phyloP scores from a whole-genome alignment of 2,329 filamentous ascomycete species.

The Thielaviopsis euricoi region DNA sequence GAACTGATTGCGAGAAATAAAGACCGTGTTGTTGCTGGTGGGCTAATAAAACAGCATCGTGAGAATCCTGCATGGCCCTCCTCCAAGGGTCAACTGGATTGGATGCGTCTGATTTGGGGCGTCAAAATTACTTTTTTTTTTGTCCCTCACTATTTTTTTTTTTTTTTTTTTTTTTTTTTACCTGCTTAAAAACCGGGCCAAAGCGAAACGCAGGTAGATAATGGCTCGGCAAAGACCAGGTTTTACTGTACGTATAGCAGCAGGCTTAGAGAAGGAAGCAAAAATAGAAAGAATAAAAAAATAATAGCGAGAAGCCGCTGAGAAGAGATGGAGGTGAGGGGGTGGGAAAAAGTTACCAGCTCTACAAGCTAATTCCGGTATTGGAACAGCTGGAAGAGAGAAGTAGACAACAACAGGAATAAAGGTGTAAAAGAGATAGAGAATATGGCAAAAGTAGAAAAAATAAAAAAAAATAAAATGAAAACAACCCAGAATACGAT shows the following conservation, averaged over 20 bases:
- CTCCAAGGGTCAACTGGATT: background rate
- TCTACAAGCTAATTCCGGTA: no score
- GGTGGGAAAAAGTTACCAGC: conserved; percentile 7
- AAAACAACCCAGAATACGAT: background rate
- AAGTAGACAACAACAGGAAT: background rate
- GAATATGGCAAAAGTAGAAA: background rate
- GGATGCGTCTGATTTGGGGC: background rate
- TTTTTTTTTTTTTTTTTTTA: background rate
- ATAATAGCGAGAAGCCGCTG: background rate
- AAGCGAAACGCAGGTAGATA: conserved; percentile 13
- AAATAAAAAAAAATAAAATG: background rate
- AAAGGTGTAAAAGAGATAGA: background rate
- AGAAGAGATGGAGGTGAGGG: conserved; percentile 10
- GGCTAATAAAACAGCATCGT: conserved; percentile 11
- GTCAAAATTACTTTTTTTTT: background rate
- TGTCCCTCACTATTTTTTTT: background rate
- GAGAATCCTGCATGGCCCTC: conserved; percentile 11
- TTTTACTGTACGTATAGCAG: no score
- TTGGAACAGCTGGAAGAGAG: no score
- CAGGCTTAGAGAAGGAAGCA: conserved; percentile 2
- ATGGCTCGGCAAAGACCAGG: conserved; percentile 12
- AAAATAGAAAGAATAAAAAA: conserved; percentile 3
- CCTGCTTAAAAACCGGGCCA: background rate
- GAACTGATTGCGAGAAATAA: background rate
- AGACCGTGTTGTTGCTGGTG: conserved; percentile 2